phyloP scores from a whole-genome alignment of 345 rosid species.

The Salix koriyanagi region DNA sequence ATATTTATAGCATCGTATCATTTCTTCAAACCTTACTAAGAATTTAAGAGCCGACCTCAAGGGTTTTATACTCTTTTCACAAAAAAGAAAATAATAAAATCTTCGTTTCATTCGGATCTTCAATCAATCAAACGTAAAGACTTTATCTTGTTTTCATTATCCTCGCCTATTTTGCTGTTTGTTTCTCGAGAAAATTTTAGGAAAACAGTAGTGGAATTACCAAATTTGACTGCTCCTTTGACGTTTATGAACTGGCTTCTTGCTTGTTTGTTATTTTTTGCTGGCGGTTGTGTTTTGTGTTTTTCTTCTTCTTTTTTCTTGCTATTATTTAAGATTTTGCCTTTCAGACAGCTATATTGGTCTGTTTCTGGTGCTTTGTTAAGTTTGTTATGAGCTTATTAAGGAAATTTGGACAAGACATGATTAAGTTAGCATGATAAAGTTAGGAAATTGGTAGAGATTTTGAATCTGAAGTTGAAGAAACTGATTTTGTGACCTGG shows the following conservation, averaged over 20 bases:
- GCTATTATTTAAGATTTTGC: background rate
- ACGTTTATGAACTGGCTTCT: background rate
- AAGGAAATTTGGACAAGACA: background rate
- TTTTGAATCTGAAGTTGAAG: background rate
- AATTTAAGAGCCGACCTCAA: background rate
- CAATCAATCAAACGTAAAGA: background rate
- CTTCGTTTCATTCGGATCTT: too few species aligned
- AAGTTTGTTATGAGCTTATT: background rate
- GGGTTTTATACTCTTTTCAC: background rate
- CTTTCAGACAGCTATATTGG: too few species aligned
- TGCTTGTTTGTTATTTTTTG: background rate
- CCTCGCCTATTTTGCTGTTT: background rate
- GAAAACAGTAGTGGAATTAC: background rate
- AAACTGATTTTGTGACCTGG: too few species aligned
- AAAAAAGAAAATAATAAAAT: too few species aligned
- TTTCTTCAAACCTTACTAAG: background rate
- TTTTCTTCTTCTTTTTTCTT: too few species aligned
- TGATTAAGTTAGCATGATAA: background rate
- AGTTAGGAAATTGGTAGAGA: background rate
- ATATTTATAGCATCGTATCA: background rate
- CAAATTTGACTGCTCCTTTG: background rate
- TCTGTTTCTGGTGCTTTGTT: background rate
- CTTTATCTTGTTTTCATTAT: background rate
- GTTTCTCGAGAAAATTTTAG: background rate
- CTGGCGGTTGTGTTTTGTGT: background rate